phyloP scores from a whole-genome alignment of 1,284 basidiomycete genomes.

The Rhodofomes roseus region DNA sequence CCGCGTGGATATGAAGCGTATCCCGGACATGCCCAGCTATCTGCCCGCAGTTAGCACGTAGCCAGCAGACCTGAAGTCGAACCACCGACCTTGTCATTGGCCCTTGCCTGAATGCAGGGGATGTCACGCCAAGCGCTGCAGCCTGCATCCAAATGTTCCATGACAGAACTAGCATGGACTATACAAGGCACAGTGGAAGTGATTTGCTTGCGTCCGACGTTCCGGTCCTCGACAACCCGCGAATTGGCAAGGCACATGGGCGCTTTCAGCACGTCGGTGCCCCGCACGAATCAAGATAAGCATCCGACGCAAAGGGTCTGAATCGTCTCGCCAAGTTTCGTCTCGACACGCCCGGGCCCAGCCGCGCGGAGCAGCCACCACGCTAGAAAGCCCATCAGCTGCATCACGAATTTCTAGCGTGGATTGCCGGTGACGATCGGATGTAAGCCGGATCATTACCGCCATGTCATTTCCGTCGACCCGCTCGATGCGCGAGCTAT shows the following conservation, averaged over 20 bases:
- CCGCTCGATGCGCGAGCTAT: background rate
- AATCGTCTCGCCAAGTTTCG: background rate
- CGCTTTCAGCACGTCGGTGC: background rate
- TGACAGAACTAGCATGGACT: too few relatives aligned
- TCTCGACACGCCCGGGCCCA: background rate
- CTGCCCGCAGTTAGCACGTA: too few relatives aligned
- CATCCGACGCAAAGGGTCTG: background rate
- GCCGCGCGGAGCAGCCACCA: background rate
- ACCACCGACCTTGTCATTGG: background rate
- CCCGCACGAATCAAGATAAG: background rate
- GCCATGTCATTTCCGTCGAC: background rate
- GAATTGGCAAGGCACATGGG: background rate
- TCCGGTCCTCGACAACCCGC: background rate
- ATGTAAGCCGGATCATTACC: background rate
- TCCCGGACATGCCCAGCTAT: background rate
- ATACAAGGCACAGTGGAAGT: too few relatives aligned
- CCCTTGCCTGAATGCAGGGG: too few relatives aligned
- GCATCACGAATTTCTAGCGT: background rate
- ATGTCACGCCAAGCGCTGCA: too few relatives aligned
- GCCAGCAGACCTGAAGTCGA: background rate
- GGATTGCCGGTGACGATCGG: background rate
- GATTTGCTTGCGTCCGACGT: too few relatives aligned
- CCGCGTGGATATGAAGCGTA: background rate
- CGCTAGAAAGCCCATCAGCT: background rate
- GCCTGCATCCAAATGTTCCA: too few relatives aligned